Evolutionary conservation across 192 early-diverging fungal genomes (phyloP).

Genomic region (Lunasporangiospora selenospora): DNA sequence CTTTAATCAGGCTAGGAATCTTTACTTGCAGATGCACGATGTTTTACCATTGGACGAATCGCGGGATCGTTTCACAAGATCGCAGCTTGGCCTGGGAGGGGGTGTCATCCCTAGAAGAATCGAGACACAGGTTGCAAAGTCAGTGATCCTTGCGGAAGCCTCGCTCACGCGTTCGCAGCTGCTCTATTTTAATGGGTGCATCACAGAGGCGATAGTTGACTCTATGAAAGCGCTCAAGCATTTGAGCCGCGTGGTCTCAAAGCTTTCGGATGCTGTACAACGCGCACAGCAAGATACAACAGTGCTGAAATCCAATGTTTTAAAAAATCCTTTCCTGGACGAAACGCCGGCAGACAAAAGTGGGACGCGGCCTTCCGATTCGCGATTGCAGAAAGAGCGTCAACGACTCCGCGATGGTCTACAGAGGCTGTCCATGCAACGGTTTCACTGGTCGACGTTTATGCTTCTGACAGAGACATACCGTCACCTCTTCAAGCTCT

Average conservation of each 20-base stretch:
- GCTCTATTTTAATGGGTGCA: constrained; percentile 32
- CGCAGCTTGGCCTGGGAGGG: too few species aligned
- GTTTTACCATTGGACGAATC: too few species aligned
- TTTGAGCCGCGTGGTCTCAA: constrained; percentile 43
- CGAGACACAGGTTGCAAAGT: constrained; percentile 18
- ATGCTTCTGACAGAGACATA: constrained; percentile 53
- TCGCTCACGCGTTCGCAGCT: constrained; percentile 50
- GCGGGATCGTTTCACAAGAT: too few species aligned
- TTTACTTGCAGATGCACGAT: too few species aligned
- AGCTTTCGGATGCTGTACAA: constrained; percentile 28
- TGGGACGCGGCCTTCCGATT: too few species aligned
- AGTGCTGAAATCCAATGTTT: not conserved
- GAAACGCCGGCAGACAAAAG: too few species aligned
- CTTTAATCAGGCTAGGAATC: constrained; percentile 24
- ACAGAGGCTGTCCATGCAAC: constrained; percentile 13
- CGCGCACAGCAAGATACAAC: constrained; percentile 6
- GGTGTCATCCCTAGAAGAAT: constrained; percentile 6
- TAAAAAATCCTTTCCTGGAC: constrained; percentile 38
- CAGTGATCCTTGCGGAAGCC: constrained; percentile 44
- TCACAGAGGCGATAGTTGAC: constrained; percentile 51
- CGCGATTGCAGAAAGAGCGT: too few species aligned
- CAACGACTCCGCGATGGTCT: constrained; percentile 12
- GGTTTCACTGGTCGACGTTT: constrained; percentile 32
- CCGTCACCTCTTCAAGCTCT: constrained; percentile 55
- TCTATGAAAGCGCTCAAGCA: constrained; percentile 31